These are phyloP conservation scores for Fusarium sp. DNA, from an alignment of 2,329 filamentous ascomycete species.

Conservation along the genomic window DNA sequence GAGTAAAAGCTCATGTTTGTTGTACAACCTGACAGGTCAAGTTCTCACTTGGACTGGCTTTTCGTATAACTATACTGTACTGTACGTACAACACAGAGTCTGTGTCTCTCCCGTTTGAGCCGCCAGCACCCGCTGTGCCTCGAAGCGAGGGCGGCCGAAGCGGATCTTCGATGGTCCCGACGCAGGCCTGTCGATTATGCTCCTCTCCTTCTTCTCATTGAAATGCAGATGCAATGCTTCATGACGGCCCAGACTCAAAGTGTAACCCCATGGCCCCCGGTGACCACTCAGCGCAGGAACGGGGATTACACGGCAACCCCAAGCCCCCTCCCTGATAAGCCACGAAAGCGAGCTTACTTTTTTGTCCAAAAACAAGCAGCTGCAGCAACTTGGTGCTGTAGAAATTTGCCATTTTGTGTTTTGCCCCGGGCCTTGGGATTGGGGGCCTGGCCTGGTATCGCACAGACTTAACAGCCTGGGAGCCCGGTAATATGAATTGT, in stretches of 20 bases:
- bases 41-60: slow-evolving; percentile 8
- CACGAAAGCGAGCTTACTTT: slow-evolving; percentile 24
- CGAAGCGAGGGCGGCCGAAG: slow-evolving; percentile 22
- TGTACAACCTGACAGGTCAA: slow-evolving; percentile 32
- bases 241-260: neutral
- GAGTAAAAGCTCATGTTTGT: slow-evolving; percentile 9
- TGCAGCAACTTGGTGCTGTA: slow-evolving; percentile 33
- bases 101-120: slow-evolving; percentile 19
- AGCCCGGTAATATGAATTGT: neutral
- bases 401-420: slow-evolving; percentile 5
- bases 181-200: slow-evolving; percentile 12
- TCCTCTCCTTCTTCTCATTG: neutral
- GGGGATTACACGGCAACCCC: slow-evolving; percentile 19
- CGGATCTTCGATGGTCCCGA: slow-evolving; percentile 30
- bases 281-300: slow-evolving; percentile 22
- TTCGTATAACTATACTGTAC: neutral
- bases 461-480: slow-evolving; percentile 30
- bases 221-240: slow-evolving; percentile 2
- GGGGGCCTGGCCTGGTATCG: neutral
- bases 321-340: slow-evolving; percentile 6
- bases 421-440: neutral
- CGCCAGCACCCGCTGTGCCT: slow-evolving; percentile 25
- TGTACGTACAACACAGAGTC: neutral
- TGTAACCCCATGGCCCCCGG: slow-evolving; percentile 18
- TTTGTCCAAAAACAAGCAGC: slow-evolving; percentile 34